Evolutionary conservation across 108 stramenopile species (phyloP), one percentile per base, ranked within the genome.

Genomic region (Skeletonema grethae): DNA sequence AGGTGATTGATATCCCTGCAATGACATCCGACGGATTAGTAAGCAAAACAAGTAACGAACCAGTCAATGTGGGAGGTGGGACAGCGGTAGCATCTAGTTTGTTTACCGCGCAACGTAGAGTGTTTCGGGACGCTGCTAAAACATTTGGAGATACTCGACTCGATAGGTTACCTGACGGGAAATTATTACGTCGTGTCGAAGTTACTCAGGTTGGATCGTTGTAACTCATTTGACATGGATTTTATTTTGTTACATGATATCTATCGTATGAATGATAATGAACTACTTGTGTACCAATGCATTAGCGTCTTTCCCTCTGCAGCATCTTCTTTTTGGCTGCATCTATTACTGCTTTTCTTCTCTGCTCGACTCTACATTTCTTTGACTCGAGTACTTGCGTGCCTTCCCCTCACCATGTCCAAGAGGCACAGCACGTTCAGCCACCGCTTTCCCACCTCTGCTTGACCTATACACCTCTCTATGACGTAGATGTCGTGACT

Each of bases 111-210:
- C 94, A 95, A 67, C 78, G 88, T 22, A 80, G 85, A 7, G 82
- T 93, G 28, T 93, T 96, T 81, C 82, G 92, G 22, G 85, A 84
- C 22, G 88, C 90, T 32, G 95, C 95, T 66, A 91, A 92, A 65
- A 74, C 79, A 0, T 81, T 93, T 58, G 95, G 95, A 18, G 95
- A 96, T 72, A 80, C 77, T 4, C 79, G 95, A 9, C 38, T 93
- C 24, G 82, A 80, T 20, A 90, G 90, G 63, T 65, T 93, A 8
- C 93, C 90, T 62, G 83, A 88, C 50, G 95, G 95, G 15, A 93
- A 93, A 69, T 32, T 95, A 45, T 69, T 95, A 70, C 76, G 92
- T 50, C 77, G 91, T 39, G 81, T 92, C 22, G 95, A 95, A 67
- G 92, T 95, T 11, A 90, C 90, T 15, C 80, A 88, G 70, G 88